These are phyloP conservation scores for Trifolium pratense DNA, from an alignment of 306 rosid genomes.

Conservation along the genomic window DNA sequence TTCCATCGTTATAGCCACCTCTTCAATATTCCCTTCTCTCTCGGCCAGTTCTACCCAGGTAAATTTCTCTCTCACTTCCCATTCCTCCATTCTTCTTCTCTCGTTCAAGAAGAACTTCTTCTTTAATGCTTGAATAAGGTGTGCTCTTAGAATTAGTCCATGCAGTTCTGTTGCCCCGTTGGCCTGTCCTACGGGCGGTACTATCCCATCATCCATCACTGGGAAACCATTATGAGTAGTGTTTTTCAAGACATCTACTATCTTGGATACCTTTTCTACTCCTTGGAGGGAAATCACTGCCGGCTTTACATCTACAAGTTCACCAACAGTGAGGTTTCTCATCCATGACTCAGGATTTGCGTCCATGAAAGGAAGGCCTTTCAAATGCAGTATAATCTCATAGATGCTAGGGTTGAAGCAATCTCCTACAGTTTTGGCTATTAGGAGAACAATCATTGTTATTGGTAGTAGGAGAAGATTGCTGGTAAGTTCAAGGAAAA, in stretches of 20 bases:
- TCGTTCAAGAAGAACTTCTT: constrained; percentile 84
- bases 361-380: constrained; percentile 93
- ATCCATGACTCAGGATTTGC: constrained; percentile 93
- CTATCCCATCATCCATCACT: constrained; percentile 61
- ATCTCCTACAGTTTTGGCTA: constrained; percentile 89
- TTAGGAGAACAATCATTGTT: constrained; percentile 88
- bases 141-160: constrained; percentile 84
- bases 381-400: constrained; percentile 80
- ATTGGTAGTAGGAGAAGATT: constrained; percentile 87
- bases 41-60: constrained; percentile 80
- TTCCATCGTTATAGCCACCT: constrained; percentile 67
- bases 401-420: constrained; percentile 89
- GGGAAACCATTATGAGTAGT: constrained; percentile 90
- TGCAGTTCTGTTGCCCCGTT: constrained; percentile 66
- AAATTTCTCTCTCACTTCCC: constrained; percentile 90
- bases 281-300: constrained; percentile 70
- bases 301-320: constrained; percentile 78
- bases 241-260: constrained; percentile 80
- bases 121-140: constrained; percentile 72
- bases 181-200: constrained; percentile 53
- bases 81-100: constrained; percentile 76
- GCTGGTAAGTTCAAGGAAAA: constrained; percentile 92
- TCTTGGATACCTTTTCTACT: constrained; percentile 69
- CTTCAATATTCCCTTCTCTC: constrained; percentile 74
- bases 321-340: constrained; percentile 85